phyloP scores from a whole-genome alignment of 1,284 basidiomycete genomes.

The Chalciporus sp. region DNA sequence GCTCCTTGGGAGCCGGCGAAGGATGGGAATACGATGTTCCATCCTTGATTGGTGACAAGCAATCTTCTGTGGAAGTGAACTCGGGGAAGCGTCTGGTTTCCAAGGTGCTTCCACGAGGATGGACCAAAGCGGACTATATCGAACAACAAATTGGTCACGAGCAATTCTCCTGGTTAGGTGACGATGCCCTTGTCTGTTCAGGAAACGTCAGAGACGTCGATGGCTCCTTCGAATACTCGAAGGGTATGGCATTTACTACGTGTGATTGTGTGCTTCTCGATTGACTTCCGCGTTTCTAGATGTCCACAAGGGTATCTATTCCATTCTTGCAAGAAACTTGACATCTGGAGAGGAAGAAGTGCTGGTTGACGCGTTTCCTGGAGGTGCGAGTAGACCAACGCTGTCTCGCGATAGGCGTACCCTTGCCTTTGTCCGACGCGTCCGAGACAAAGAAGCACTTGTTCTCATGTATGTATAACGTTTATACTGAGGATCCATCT shows the following conservation, averaged over 20 bases:
- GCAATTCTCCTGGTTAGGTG: slow-evolving; percentile 61
- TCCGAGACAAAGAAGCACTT: slow-evolving; percentile 70
- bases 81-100: slow-evolving; percentile 58
- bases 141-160: slow-evolving; percentile 74
- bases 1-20: slow-evolving; percentile 70
- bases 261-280: not conserved
- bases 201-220: slow-evolving; percentile 59
- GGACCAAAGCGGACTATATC: slow-evolving; percentile 58
- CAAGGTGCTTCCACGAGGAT: slow-evolving; percentile 58
- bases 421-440: slow-evolving; percentile 71
- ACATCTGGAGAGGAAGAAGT: slow-evolving; percentile 53
- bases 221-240: slow-evolving; percentile 61
- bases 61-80: slow-evolving; percentile 41
- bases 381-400: slow-evolving; percentile 72
- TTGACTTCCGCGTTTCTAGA: slow-evolving; percentile 41
- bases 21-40: slow-evolving; percentile 66
- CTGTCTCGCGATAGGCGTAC: slow-evolving; percentile 69
- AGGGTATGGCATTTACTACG: slow-evolving; percentile 45
- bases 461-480: slow-evolving; percentile 58
- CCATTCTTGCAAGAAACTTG: slow-evolving; percentile 64
- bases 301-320: slow-evolving; percentile 68
- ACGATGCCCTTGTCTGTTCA: slow-evolving; percentile 62
- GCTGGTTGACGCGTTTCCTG: slow-evolving; percentile 58
- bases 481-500: not conserved
- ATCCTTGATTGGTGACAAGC: slow-evolving; percentile 23